phyloP scores from a whole-genome alignment of 345 rosid genomes.

The Eutrema heterophyllum region DNA sequence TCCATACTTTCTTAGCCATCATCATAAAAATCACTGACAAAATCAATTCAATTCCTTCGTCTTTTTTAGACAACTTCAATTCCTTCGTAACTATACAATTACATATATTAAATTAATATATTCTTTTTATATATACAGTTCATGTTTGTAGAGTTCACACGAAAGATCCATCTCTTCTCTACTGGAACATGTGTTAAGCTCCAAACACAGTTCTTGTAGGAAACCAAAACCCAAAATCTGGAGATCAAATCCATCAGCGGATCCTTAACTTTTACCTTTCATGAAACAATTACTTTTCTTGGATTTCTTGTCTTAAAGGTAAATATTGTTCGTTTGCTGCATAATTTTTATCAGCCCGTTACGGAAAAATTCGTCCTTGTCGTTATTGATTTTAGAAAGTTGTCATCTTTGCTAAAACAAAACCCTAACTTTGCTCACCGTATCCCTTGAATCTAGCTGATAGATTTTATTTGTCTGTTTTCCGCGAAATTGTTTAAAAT shows the following conservation, averaged over 20 bases:
- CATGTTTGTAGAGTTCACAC: background rate
- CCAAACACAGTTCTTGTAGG: background rate
- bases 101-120: background rate
- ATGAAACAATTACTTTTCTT: background rate
- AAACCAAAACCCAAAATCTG: background rate
- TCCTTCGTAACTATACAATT: background rate
- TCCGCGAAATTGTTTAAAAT: background rate
- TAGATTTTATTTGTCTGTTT: background rate
- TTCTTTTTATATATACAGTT: background rate
- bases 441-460: conserved; percentile 11
- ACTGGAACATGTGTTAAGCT: background rate
- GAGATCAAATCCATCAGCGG: conserved; percentile 2
- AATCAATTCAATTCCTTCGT: conserved; percentile 11
- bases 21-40: conserved; percentile 24
- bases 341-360: background rate
- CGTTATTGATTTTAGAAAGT: background rate
- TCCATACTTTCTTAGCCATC: background rate
- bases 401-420: background rate
- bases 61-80: background rate
- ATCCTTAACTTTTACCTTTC: background rate
- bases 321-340: background rate
- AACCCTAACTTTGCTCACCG: background rate
- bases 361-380: background rate
- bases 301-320: conserved; percentile 18
- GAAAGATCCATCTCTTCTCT: background rate